Base-by-base conservation (phyloP, 2,329 filamentous ascomycete genomes). In the Claviceps capensis region DNA sequence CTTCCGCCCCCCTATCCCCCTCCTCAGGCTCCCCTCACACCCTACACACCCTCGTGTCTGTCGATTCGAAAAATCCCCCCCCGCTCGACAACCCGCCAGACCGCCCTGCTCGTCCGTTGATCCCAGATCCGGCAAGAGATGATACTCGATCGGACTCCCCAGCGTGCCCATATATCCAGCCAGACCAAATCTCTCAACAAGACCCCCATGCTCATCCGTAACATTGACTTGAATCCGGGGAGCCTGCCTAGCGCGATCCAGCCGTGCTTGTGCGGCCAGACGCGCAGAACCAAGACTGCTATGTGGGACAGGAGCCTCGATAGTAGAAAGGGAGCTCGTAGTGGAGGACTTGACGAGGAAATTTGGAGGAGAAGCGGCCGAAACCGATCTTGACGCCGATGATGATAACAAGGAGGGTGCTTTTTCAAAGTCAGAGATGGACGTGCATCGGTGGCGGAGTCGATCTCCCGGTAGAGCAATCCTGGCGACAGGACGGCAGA, bases 401-500 rank as follows among this genome's bases (percentile, higher is more conserved):
- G 41, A 22, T 4, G 60, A 60, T 13, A 37, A 56, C 6, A 61
- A 9, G 2, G 43, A 7, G 4, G 44, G 8, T 8, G 45, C 59
- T 53, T 57, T 60, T 14, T 54, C 53, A 30, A 57, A 53, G 22
- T 57, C 55, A 1, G 54, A 52, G 13, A 56, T 46, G 7, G 52
- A 51, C 34, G 11, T 49, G n/a, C 59, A 56, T 2, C 54, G 41
- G 17, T 46, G 23, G 19, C 67, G 68, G 60, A 72, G 75, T 22
- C 72, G 72, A 55, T 81, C 76, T 9, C 65, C 66, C 1, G 75
- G 70, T 22, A 76, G 67, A 42, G 80, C 73, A 19, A 78, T 69
- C 34, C 72, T 72, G 34, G 77, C 76, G 4, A 74, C 68, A 0
- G 85, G 85, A 44, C 74, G 76, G 64, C 86, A 90, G 1, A 88